These are phyloP conservation scores for Fusarium tanahbumbuense DNA, from an alignment of 2,329 filamentous ascomycete species.

Conservation along the genomic window DNA sequence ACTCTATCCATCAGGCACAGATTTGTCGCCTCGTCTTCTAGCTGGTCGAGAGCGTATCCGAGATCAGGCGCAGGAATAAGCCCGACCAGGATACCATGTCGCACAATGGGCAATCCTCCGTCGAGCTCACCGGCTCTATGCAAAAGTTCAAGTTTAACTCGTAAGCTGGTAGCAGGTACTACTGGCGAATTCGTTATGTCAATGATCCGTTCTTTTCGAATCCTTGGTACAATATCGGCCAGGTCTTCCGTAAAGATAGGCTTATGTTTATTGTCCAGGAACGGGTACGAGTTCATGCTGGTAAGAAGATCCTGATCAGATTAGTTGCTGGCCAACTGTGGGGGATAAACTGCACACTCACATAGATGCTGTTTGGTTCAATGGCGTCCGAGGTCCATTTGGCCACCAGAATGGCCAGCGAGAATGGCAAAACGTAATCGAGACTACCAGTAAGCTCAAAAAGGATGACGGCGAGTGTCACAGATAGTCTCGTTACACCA, in stretches of 20 bases:
- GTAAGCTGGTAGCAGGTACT: conserved; percentile 79
- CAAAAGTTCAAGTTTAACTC: conserved; percentile 82
- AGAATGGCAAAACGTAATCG: conserved; percentile 95
- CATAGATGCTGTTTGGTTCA: conserved; percentile 93
- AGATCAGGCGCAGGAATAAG: conserved; percentile 94
- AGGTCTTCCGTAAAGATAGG: conserved; percentile 90
- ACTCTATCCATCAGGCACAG: conserved; percentile 85
- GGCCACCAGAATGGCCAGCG: conserved; percentile 88
- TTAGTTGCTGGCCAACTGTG: conserved; percentile 18
- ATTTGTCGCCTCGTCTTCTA: conserved; percentile 77
- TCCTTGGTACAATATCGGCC: conserved; percentile 83
- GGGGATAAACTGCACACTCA: conserved; percentile 54
- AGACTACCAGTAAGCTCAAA: conserved; percentile 96
- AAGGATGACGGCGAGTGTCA: conserved; percentile 93
- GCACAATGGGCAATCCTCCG: conserved; percentile 87
- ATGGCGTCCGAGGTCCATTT: conserved; percentile 98
- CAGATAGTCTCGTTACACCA: conserved; percentile 90
- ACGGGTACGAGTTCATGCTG: conserved; percentile 97
- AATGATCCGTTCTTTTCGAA: conserved; percentile 82
- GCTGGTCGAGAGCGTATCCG: conserved; percentile 88
- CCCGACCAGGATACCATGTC: conserved; percentile 83
- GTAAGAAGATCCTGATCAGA: conserved; percentile 80
- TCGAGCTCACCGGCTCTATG: conserved; percentile 91
- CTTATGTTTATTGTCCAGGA: conserved; percentile 95
- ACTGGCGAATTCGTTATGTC: conserved; percentile 87